Evolutionary conservation across 2,329 filamentous ascomycete genomes (phyloP).

Genomic region (Penicillium sclerotiorum): DNA sequence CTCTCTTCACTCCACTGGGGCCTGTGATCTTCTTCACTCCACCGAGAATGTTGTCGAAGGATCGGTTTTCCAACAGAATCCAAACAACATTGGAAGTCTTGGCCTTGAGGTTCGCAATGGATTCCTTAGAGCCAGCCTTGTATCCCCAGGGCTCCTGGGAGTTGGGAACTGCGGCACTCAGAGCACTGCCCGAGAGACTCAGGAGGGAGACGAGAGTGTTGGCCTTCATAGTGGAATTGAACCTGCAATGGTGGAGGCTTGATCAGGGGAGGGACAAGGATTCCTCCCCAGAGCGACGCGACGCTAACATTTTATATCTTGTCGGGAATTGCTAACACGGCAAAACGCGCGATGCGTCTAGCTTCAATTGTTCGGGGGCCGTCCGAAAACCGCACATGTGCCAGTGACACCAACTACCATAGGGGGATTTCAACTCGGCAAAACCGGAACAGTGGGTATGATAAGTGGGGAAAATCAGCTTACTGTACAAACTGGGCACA

Average conservation of each 20-base stretch:
- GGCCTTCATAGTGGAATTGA: slow-evolving; percentile 22
- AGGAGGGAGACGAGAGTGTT: slow-evolving; percentile 23
- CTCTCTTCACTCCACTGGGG: no score
- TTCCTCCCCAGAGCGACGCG: slow-evolving; percentile 9
- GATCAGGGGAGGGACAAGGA: slow-evolving; percentile 11
- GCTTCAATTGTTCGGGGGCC: background rate
- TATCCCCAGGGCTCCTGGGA: slow-evolving; percentile 22
- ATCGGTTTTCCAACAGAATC: slow-evolving; percentile 42
- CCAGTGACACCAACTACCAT: background rate
- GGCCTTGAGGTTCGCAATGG: slow-evolving; percentile 35
- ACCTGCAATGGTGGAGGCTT: slow-evolving; percentile 4
- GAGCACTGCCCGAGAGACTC: slow-evolving; percentile 19
- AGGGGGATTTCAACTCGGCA: no score
- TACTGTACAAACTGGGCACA: no score
- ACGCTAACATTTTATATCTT: slow-evolving; percentile 15
- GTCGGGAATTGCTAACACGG: background rate
- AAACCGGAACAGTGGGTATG: no score
- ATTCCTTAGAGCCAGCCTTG: slow-evolving; percentile 33
- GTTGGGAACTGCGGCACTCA: slow-evolving; percentile 17
- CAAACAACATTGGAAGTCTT: slow-evolving; percentile 40
- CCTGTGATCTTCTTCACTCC: no score
- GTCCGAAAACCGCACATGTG: no score
- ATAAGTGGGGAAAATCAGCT: no score
- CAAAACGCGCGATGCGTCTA: background rate
- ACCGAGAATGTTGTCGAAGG: slow-evolving; percentile 42